Base-by-base conservation (phyloP, 352 stramenopile genomes). In the Phytophthora nicotianae region DNA sequence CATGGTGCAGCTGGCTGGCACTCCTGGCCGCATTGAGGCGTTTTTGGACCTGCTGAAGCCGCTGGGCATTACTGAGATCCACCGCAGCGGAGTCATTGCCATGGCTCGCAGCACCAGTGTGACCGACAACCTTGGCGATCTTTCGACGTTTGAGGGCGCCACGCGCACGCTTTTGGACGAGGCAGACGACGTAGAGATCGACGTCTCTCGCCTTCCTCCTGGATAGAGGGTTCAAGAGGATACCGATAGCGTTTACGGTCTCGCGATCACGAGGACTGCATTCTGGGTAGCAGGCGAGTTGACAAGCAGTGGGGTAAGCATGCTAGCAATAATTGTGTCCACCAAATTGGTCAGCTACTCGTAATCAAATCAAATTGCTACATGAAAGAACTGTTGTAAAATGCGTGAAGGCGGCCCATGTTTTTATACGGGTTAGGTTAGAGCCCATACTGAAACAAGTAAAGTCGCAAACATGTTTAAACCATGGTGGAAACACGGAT, bases 41-140 rank as follows among this genome's bases (percentile, higher is more conserved):
- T 91, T 95, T 67, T 63, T 95, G 48, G 81, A 93, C 50, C 66
- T 95, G 51, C 70, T 95, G 27, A 93, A 93, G 72, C 84, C 86
- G 21, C 62, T 91, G 29, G 86, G 86, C 26, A 93, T 95, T 61
- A 86, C 80, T 20, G 83, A 95, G 58, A 90, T 95, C 68, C 86
- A 95, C 57, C 82, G 86, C 51, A 92, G 82, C 32, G 83, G 86
- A 42, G 86, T 95, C 52, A 95, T 95, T 53, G 86, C 86, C 32
- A 95, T 93, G 83, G 86, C 82, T 26, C 72, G 80, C 55, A 91
- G 78, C 65, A 84, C 70, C 56, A 90, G 50, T 41, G 81, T 93
- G 37, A 63, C 68, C 29, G 83, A 93, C 56, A 81, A 78, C 41
- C 67, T 92, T 19, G 79, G 79, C 24, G 79, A 89, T 27, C 52